phyloP scores from a whole-genome alignment of 805 yeast genomes.

The Torulaspora gathmanii region DNA sequence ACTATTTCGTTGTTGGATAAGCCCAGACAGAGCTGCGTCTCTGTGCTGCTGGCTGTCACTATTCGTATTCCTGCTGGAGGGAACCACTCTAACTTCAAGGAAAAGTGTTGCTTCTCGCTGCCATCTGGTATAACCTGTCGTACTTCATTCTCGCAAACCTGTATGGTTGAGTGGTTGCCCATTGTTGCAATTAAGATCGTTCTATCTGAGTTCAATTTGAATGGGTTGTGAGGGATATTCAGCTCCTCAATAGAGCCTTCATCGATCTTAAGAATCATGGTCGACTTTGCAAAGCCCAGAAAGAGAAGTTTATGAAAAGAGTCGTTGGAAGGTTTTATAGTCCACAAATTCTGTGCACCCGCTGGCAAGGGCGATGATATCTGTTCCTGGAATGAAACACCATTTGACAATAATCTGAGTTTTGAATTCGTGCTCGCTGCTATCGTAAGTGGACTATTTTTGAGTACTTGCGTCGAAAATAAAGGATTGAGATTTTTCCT shows the following conservation, averaged over 20 bases:
- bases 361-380: conserved; percentile 76
- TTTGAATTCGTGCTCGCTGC: conserved; percentile 31
- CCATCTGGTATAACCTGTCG: conserved; percentile 46
- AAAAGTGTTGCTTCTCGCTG: conserved; percentile 13
- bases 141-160: conserved; percentile 67
- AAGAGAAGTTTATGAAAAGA: conserved; percentile 25
- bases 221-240: conserved; percentile 58
- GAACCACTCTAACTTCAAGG: conserved; percentile 59
- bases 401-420: conserved; percentile 48
- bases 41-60: conserved; percentile 54
- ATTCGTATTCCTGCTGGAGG: conserved; percentile 76
- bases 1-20: conserved; percentile 69
- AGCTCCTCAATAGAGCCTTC: conserved; percentile 64
- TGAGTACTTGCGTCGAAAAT: conserved; percentile 38
- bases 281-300: conserved; percentile 21
- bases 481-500: conserved; percentile 49
- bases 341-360: conserved; percentile 56
- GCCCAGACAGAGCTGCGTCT: conserved; percentile 63
- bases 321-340: conserved; percentile 45
- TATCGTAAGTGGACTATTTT: conserved; percentile 27
- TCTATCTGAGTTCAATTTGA: conserved; percentile 50
- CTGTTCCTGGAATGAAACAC: conserved; percentile 54
- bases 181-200: conserved; percentile 69
- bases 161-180: conserved; percentile 60
- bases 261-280: conserved; percentile 25